phyloP scores from a whole-genome alignment of 2,329 filamentous ascomycete genomes.

The Diplodia seriata region DNA sequence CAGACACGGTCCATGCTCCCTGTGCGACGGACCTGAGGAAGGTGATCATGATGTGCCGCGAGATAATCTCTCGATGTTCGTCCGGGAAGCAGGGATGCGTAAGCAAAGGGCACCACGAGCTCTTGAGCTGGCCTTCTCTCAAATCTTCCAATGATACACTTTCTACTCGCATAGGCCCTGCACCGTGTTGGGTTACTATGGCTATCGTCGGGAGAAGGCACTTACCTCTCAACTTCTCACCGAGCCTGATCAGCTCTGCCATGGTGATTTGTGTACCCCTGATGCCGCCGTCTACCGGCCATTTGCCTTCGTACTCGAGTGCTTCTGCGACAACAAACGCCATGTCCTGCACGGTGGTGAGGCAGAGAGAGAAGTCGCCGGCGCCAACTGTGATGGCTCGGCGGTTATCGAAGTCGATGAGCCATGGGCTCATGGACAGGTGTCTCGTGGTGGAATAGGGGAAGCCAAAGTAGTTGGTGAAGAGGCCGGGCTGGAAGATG shows the following conservation, averaged over 20 bases:
- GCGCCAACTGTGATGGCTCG: slow-evolving; percentile 43
- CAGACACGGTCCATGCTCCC: slow-evolving; percentile 54
- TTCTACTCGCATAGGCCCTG: slow-evolving; percentile 50
- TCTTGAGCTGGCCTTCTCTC: slow-evolving; percentile 49
- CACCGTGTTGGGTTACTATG: background rate
- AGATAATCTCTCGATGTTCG: slow-evolving; percentile 45
- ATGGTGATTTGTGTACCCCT: slow-evolving; percentile 38
- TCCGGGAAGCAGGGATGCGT: slow-evolving; percentile 46
- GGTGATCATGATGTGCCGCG: slow-evolving; percentile 51
- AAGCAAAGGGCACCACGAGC: slow-evolving; percentile 51
- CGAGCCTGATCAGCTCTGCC: slow-evolving; percentile 42
- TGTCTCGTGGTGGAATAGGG: slow-evolving; percentile 57
- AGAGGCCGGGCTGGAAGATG: slow-evolving; percentile 63
- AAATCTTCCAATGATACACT: slow-evolving; percentile 58
- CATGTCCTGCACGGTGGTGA: slow-evolving; percentile 42
- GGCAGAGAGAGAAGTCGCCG: slow-evolving; percentile 39
- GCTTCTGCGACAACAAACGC: slow-evolving; percentile 40
- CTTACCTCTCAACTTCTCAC: slow-evolving; percentile 40
- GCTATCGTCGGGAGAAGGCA: too few species aligned
- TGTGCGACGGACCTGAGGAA: slow-evolving; percentile 52
- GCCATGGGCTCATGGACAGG: slow-evolving; percentile 43
- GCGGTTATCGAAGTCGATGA: slow-evolving; percentile 42
- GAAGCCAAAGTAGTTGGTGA: slow-evolving; percentile 62
- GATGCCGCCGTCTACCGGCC: slow-evolving; percentile 43
- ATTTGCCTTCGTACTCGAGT: slow-evolving; percentile 38